Evolutionary conservation across 371 early-diverging fungal species (phyloP), one percentile per base, ranked within the genome.

Genomic region (Lichtheimia hyalospora): DNA sequence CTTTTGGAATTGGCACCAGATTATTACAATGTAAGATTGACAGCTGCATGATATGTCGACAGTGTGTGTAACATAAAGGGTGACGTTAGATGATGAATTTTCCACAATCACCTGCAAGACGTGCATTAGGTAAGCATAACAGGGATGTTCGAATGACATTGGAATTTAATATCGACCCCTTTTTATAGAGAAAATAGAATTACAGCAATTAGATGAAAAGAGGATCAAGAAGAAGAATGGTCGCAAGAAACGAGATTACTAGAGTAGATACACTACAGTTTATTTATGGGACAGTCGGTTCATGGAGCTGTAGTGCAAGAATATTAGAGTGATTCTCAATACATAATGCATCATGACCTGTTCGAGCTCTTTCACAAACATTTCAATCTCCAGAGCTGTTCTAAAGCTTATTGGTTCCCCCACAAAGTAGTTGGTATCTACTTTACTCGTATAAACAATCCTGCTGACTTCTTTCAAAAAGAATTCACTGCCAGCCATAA

Each of bases 51-150:
- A 34, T 34, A 10, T 8, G 10, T 34, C 6, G 48, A 10, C 25
- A 16, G 20, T 14, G 44, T 23, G n/a, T 24, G 48, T 10, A n/a
- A 18, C 49, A 52, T 40, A 89, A 87, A 66, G 0, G n/a, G 12
- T 28, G 12, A 14, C 39, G 87, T 66, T 92, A 94, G 55, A 69
- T 96, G 58, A 73, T 76, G 16, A 83, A 86, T 52, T 96, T 96
- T 87, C 98, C 98, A 21, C 82, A 89, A 39, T 93, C 95, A 60
- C 93, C 96, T 68, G 94, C 91, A 57, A 90, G 91, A 72, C 89
- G 94, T 44, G 93, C 82, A 20, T 72, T 46, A n/a, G 46, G 46
- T 46, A 46, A 46, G 46, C 46, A 14, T 16, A 46, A 46, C 13
- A 34, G 10, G 34, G 34, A n/a, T n/a, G 34, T 6, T 34, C 10